Percentiles rank a stretch among this genome's conserved stretches.
These are phyloP conservation scores for Penicillium sclerotigenum DNA, from an alignment of 2,329 filamentous ascomycete species.

Conservation along the genomic window DNA sequence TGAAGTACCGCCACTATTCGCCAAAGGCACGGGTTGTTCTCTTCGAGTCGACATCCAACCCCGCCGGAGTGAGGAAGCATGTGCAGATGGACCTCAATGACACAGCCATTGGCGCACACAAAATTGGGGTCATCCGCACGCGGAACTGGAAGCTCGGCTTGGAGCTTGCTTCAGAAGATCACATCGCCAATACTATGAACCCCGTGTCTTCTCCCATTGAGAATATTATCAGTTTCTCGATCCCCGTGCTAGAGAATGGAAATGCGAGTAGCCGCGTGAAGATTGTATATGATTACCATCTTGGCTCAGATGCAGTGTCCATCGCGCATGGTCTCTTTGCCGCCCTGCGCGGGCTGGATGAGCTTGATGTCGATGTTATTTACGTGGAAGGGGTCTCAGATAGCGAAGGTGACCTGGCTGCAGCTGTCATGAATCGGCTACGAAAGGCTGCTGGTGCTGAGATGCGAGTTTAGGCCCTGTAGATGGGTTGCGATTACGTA, in stretches of 20 bases:
- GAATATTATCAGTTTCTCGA: constrained; percentile 26
- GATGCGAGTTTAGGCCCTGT: constrained; percentile 42
- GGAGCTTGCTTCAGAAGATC: constrained; percentile 22
- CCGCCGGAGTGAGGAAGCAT: constrained; percentile 28
- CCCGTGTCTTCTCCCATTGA: constrained; percentile 27
- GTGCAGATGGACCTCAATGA: constrained; percentile 35
- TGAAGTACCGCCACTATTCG: constrained; percentile 99
- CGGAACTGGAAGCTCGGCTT: constrained; percentile 36
- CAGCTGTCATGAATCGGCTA: constrained; percentile 80
- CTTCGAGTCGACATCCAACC: constrained; percentile 60
- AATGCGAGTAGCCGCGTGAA: constrained; percentile 21
- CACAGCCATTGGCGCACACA: constrained; percentile 27
- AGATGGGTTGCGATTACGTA: constrained; percentile 20
- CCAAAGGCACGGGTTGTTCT: constrained; percentile 82
- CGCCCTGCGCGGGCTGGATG: constrained; percentile 79
- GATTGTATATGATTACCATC: constrained; percentile 63
- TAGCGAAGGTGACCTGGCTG: constrained; percentile 71
- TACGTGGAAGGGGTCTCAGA: constrained; percentile 84
- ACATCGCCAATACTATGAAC: constrained; percentile 20
- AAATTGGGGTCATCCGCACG: constrained; percentile 43
- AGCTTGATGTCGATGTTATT: constrained; percentile 73
- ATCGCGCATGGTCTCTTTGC: constrained; percentile 89
- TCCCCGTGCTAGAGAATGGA: constrained; percentile 26
- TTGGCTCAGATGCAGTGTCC: constrained; percentile 67
- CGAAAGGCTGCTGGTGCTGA: constrained; percentile 68